Evolutionary conservation across 495 filamentous ascomycete species (phyloP), one percentile per base, ranked within the genome.

Genomic region (Bathelium albidoporum): DNA sequence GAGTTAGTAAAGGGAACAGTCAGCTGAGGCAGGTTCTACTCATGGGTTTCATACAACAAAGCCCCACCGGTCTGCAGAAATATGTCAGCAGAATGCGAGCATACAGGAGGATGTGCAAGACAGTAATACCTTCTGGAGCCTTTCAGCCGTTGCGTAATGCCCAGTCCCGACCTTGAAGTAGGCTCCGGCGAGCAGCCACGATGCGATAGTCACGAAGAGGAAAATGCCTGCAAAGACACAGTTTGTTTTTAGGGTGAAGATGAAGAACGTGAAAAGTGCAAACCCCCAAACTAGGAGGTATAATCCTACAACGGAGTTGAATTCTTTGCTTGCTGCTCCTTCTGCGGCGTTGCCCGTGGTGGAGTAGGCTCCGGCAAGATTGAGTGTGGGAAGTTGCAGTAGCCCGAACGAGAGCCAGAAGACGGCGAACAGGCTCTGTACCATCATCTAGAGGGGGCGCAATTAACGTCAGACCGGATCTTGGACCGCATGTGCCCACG

Each of bases 351-450:
- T 36, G 1, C 70, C 65, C 0, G 79, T 78, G 1, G 78, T 71
- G 36, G 72, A 73, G 64, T 81, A 82, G 1, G 80, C 73, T 7
- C 70, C 61, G n/a, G 74, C 76, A 22, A 84, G 74, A 28, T 76
- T 76, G 26, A 81, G 76, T 1, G 78, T 79, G 1, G 81, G 81
- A 1, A 82, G 74, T 58, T 83, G 75, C 1, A 84, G 70, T 52
- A 82, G 63, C 26, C 80, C 81, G 61, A 84, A 82, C 10, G 78
- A 79, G 10, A 81, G 67, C 81, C 81, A 82, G 71, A 82, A 84
- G 29, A 83, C 81, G 45, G 76, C 70, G 62, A 83, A 84, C 32
- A 84, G 74, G 10, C 81, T 80, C 76, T 79, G 80, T 22, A 81
- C 78, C 76, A 82, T 83, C 81, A 84, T 76, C 76, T 74, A 80